A percentile compares a stretch with the other conserved stretches of the same genome.
Conservation (phyloP, 2,329 filamentous ascomycete genomes). For the Penicillium expansum region DNA sequence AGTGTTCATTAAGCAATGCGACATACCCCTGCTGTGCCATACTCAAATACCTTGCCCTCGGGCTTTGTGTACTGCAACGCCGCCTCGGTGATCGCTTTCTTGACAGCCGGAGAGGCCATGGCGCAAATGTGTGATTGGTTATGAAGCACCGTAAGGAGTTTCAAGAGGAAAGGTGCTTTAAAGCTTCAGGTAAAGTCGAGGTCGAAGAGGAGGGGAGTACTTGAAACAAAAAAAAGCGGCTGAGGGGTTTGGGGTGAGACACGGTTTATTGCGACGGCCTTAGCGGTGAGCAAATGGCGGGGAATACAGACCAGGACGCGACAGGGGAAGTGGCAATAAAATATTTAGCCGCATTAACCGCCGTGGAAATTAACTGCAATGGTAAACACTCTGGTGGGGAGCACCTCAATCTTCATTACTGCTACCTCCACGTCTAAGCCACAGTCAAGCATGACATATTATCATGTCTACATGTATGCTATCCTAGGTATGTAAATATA, state of each 20-base stretch:
- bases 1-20: background rate
- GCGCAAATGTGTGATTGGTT: conserved; percentile 16
- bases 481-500: background rate
- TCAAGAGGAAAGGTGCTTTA: background rate
- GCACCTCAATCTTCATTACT: background rate
- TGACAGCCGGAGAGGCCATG: conserved; percentile 44
- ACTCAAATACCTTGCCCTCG: conserved; percentile 52
- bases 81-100: conserved; percentile 47
- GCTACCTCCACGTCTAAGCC: background rate
- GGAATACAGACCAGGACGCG: conserved; percentile 6
- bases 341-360: background rate
- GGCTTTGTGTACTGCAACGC: conserved; percentile 51
- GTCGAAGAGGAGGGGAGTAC: conserved; percentile 4
- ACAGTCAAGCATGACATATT: background rate
- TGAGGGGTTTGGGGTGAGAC: conserved; percentile 25
- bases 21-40: conserved; percentile 62
- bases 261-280: conserved; percentile 26
- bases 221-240: conserved; percentile 22
- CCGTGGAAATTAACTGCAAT: conserved; percentile 16
- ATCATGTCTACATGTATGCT: background rate
- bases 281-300: conserved; percentile 25
- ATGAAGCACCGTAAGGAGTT: background rate
- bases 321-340: conserved; percentile 17
- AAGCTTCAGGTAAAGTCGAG: conserved; percentile 1
- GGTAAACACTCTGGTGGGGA: background rate